A percentile compares a stretch with the other conserved stretches of the same genome.
phyloP scores from a whole-genome alignment of 225 moss, liverwort and hornwort genomes.

The Polytrichum commune region DNA sequence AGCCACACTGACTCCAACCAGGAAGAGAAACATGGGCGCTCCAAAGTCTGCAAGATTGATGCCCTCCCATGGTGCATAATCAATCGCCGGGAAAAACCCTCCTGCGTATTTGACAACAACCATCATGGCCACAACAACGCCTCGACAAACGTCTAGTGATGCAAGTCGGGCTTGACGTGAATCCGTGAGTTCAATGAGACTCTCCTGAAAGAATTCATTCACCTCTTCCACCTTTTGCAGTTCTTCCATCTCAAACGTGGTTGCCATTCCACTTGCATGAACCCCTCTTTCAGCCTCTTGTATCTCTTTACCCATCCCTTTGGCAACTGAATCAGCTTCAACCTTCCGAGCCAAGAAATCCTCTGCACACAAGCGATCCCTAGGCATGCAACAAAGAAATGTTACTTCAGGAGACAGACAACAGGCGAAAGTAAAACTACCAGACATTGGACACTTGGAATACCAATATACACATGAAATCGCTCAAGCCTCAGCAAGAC shows the following conservation, averaged over 20 bases:
- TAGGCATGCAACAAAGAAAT: neutral
- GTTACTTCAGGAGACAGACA: neutral
- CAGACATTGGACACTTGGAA: neutral
- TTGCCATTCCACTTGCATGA: neutral
- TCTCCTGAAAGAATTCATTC: slow-evolving; percentile 18
- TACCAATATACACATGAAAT: too few species aligned
- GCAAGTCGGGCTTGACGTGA: slow-evolving; percentile 26
- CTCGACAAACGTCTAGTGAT: slow-evolving; percentile 68
- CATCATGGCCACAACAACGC: slow-evolving; percentile 60
- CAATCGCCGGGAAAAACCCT: slow-evolving; percentile 44
- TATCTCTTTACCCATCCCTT: too few species aligned
- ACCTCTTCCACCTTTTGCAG: slow-evolving; percentile 12
- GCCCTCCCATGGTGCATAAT: slow-evolving; percentile 64
- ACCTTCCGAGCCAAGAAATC: neutral
- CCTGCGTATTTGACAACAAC: slow-evolving; percentile 54
- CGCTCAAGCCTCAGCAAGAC: too few species aligned
- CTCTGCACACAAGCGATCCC: neutral
- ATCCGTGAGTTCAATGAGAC: slow-evolving; percentile 13
- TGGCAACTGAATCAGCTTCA: neutral
- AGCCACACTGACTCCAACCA: slow-evolving; percentile 56
- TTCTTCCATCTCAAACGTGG: slow-evolving; percentile 11
- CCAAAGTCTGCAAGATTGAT: slow-evolving; percentile 70
- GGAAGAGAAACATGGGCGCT: slow-evolving; percentile 59
- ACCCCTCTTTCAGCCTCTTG: neutral
- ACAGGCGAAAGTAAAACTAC: neutral